Evolutionary conservation across 2,329 filamentous ascomycete species (phyloP).

Genomic region (Tympanopsis confertula): DNA sequence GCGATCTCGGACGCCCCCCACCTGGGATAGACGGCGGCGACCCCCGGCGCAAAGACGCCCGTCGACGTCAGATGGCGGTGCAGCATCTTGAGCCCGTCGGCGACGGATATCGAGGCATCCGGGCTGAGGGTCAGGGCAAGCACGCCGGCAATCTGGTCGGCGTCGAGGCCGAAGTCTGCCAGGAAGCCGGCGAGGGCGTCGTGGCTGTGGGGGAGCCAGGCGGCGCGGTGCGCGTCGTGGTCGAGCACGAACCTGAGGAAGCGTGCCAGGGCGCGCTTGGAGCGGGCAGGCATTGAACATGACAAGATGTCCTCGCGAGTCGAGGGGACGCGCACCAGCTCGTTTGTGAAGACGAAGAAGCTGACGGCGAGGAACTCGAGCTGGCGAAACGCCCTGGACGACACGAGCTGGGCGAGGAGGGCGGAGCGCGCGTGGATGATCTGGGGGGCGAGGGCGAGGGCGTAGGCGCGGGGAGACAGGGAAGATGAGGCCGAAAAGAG

Average conservation of each 20-base stretch:
- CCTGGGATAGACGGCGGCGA: slow-evolving; percentile 81
- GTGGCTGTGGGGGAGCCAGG: too few species aligned
- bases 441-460: slow-evolving; percentile 72
- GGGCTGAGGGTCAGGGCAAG: slow-evolving; percentile 63
- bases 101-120: too few species aligned
- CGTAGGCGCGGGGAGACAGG: slow-evolving; percentile 66
- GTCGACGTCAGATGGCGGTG: slow-evolving; percentile 81
- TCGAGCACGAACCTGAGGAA: slow-evolving; percentile 76
- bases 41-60: slow-evolving; percentile 77
- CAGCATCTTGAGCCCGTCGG: too few species aligned
- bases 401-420: slow-evolving; percentile 71
- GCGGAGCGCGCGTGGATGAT: slow-evolving; percentile 74
- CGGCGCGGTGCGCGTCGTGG: too few species aligned
- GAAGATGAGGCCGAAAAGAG: too few species aligned
- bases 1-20: slow-evolving; percentile 84
- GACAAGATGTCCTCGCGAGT: slow-evolving; percentile 85
- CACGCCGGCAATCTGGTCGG: slow-evolving; percentile 50
- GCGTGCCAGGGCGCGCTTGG: slow-evolving; percentile 83
- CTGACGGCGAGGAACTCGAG: slow-evolving; percentile 88
- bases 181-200: slow-evolving; percentile 51
- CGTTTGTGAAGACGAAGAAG: slow-evolving; percentile 81
- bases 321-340: slow-evolving; percentile 69
- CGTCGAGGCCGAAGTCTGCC: slow-evolving; percentile 54
- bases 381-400: slow-evolving; percentile 76
- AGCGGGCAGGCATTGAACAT: too few species aligned